Conservation (phyloP, 2,329 filamentous ascomycete species). For the Fusarium concolor region DNA sequence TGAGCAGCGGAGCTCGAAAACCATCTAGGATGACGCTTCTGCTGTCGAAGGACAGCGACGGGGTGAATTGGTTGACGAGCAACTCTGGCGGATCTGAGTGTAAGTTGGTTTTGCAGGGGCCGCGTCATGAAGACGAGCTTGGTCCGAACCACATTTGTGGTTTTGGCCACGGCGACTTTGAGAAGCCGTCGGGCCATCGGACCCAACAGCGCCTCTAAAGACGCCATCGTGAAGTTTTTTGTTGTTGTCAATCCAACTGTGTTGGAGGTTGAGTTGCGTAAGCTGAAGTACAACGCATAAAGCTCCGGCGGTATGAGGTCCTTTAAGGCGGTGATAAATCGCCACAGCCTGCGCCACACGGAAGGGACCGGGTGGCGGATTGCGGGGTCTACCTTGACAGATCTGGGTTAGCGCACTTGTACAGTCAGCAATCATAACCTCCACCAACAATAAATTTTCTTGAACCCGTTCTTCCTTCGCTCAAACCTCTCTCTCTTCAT, state of each 20-base stretch:
- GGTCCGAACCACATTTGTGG: slow-evolving; percentile 63
- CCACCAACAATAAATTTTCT: slow-evolving; percentile 45
- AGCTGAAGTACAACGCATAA: slow-evolving; percentile 24
- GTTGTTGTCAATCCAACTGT: slow-evolving; percentile 33
- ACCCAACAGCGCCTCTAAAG: slow-evolving; percentile 68
- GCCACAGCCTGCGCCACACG: slow-evolving; percentile 53
- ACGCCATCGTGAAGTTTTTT: slow-evolving; percentile 61
- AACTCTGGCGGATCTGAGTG: slow-evolving; percentile 55
- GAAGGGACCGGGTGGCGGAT: slow-evolving; percentile 31
- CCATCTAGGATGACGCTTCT: slow-evolving; percentile 59
- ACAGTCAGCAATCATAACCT: slow-evolving; percentile 44
- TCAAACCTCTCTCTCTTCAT: slow-evolving; percentile 36
- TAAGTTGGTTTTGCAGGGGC: slow-evolving; percentile 58
- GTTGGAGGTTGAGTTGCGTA: slow-evolving; percentile 40
- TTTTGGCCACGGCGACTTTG: slow-evolving; percentile 63
- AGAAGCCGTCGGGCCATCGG: slow-evolving; percentile 66
- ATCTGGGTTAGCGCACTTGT: slow-evolving; percentile 41
- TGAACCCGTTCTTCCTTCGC: slow-evolving; percentile 11
- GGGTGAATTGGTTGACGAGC: slow-evolving; percentile 66
- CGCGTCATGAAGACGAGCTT: slow-evolving; percentile 60
- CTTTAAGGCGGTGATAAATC: slow-evolving; percentile 46
- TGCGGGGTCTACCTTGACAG: slow-evolving; percentile 40
- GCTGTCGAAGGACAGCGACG: slow-evolving; percentile 63
- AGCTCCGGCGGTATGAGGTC: slow-evolving; percentile 27
- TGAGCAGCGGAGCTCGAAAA: slow-evolving; percentile 58